Percentiles rank a stretch among this genome's conserved stretches.
phyloP scores from a whole-genome alignment of 116 monocot genomes.

The Posidonia oceanica region DNA sequence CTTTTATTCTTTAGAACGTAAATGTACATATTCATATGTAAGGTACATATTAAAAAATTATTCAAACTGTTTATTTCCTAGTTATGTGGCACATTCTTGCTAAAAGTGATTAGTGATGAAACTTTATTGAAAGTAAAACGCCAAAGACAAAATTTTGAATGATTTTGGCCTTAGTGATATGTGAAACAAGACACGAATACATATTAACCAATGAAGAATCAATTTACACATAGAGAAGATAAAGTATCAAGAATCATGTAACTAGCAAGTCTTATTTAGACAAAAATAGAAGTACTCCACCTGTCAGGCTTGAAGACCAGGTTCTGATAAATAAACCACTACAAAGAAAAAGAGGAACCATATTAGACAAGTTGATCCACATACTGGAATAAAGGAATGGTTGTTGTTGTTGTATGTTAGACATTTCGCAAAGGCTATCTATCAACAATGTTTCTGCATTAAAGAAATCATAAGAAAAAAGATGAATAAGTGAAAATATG shows the following conservation, averaged over 20 bases:
- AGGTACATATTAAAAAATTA: too few species aligned
- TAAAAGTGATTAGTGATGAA: too few species aligned
- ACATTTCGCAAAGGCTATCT: background rate
- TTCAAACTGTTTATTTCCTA: too few species aligned
- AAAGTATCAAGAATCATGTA: background rate
- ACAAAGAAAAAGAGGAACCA: slow-evolving; percentile 8
- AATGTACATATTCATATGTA: too few species aligned
- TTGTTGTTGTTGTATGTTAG: background rate
- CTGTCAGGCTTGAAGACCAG: slow-evolving; percentile 63
- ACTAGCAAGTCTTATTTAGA: background rate
- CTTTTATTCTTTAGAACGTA: too few species aligned
- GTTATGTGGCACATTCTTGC: too few species aligned
- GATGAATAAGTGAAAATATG: too few species aligned
- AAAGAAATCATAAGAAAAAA: too few species aligned
- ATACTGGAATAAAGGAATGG: background rate
- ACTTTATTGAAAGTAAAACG: too few species aligned
- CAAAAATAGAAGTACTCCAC: slow-evolving; percentile 13
- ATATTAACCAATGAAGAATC: background rate
- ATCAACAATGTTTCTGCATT: too few species aligned
- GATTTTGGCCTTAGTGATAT: background rate
- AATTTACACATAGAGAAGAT: background rate
- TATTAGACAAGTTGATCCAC: background rate
- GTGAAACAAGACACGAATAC: background rate
- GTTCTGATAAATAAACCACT: slow-evolving; percentile 71
- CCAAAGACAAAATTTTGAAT: background rate